Percentiles rank a stretch among this genome's conserved stretches.
phyloP scores from a whole-genome alignment of 345 rosid genomes.

The Linum tenue region DNA sequence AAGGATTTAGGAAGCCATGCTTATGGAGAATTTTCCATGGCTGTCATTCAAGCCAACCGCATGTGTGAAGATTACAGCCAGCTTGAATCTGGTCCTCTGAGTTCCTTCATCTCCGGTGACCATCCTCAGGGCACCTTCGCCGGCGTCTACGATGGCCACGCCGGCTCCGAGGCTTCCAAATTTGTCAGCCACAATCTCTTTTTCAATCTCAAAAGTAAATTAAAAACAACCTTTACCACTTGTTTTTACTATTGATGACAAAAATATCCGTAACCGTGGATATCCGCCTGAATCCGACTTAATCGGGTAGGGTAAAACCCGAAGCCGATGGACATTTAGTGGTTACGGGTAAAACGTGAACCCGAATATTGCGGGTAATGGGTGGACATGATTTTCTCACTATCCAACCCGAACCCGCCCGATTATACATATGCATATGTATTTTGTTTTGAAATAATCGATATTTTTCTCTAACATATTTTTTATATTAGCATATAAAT shows the following conservation, averaged over 20 bases:
- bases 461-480: no score
- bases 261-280: not conserved
- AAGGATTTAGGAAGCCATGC: slow-evolving; percentile 22
- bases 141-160: slow-evolving; percentile 28
- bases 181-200: slow-evolving; percentile 20
- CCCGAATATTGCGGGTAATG: no score
- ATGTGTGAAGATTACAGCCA: slow-evolving; percentile 28
- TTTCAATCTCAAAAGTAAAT: slow-evolving; percentile 23
- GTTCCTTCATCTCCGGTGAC: slow-evolving; percentile 17
- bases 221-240: no score
- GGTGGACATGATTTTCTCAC: no score
- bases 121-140: slow-evolving; percentile 20
- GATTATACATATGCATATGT: no score
- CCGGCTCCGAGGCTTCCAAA: slow-evolving; percentile 24
- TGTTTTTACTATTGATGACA: not conserved
- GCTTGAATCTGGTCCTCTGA: slow-evolving; percentile 23
- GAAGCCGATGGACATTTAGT: no score
- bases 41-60: slow-evolving; percentile 27
- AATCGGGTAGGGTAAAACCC: no score
- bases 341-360: no score
- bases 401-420: no score
- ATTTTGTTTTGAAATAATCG: no score
- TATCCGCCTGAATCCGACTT: no score
- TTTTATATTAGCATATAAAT: no score
- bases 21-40: slow-evolving; percentile 27